Percentiles rank a stretch among this genome's conserved stretches.
These are phyloP conservation scores for Lepidium aucheri DNA, from an alignment of 345 rosid genomes.

Conservation along the genomic window DNA sequence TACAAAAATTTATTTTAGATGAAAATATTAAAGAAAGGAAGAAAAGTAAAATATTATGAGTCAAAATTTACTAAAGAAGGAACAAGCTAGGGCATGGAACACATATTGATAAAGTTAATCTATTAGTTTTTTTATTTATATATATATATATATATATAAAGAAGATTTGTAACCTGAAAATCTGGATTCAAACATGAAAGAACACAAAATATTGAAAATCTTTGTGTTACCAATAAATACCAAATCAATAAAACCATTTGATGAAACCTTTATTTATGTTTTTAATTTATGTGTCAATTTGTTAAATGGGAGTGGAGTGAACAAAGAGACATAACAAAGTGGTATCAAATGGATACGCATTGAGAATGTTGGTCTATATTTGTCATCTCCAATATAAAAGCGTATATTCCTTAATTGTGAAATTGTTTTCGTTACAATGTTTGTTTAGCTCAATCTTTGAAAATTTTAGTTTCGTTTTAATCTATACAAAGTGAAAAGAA, in stretches of 20 bases:
- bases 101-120: background rate
- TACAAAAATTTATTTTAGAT: background rate
- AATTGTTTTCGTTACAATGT: background rate
- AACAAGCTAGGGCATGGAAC: background rate
- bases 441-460: background rate
- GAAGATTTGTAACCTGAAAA: background rate
- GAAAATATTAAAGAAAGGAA: background rate
- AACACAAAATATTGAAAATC: background rate
- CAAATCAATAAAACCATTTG: background rate
- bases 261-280: background rate
- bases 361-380: conserved; percentile 19
- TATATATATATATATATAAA: background rate
- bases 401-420: background rate
- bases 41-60: background rate
- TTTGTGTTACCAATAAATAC: background rate
- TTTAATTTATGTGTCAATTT: background rate
- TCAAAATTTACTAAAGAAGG: background rate
- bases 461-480: background rate
- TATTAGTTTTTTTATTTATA: background rate
- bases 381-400: conserved; percentile 14
- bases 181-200: conserved; percentile 17
- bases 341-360: conserved; percentile 28
- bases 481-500: background rate
- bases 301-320: background rate
- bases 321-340: conserved; percentile 20